phyloP scores from a whole-genome alignment of 139 green algal species.

The Chlorella sp. region DNA sequence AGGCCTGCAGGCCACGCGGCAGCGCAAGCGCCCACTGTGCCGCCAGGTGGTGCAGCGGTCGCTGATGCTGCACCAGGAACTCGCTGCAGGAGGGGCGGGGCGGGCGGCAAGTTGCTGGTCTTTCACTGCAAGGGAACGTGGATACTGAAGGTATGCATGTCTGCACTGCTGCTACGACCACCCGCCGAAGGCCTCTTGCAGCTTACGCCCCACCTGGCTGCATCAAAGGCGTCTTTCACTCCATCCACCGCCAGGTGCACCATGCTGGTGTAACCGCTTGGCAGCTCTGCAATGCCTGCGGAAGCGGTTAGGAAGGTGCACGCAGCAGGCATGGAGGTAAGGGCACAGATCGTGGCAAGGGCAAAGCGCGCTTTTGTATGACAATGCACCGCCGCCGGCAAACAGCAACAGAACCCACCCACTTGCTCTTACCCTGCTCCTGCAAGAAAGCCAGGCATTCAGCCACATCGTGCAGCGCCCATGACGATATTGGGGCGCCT shows the following conservation, averaged over 20 bases:
- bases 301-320: background rate
- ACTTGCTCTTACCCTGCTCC: background rate
- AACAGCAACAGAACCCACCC: too few species aligned
- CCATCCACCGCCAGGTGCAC: slow-evolving; percentile 13
- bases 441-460: background rate
- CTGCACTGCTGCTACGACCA: too few species aligned
- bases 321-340: too few species aligned
- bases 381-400: background rate
- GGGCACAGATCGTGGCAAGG: too few species aligned
- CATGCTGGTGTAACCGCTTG: background rate
- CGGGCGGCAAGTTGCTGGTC: too few species aligned
- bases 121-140: background rate
- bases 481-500: background rate
- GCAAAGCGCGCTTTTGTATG: too few species aligned
- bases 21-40: background rate
- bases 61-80: background rate
- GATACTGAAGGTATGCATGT: too few species aligned
- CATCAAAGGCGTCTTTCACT: slow-evolving; percentile 26
- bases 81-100: slow-evolving; percentile 26
- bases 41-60: slow-evolving; percentile 14
- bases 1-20: slow-evolving; percentile 30
- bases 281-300: background rate
- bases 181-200: too few species aligned
- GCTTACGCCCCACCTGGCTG: slow-evolving; percentile 16
- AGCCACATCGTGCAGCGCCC: slow-evolving; percentile 9